Conservation (phyloP, 352 stramenopile species). For the Globisporangium cylindrosporum region DNA sequence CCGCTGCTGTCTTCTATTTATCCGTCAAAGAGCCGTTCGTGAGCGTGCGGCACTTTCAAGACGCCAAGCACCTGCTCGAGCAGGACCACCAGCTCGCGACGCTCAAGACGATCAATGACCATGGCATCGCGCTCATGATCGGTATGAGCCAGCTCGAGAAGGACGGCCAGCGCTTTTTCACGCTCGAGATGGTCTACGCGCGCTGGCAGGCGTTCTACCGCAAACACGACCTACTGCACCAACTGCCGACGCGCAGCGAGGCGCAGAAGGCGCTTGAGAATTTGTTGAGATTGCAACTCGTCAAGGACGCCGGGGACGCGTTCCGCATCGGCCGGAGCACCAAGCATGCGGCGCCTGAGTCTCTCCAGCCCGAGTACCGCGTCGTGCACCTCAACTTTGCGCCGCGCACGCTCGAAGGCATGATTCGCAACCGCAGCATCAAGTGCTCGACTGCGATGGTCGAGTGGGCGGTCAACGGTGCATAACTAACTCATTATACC, state of each 20-base stretch:
- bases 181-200: constrained; percentile 83
- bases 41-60: constrained; percentile 38
- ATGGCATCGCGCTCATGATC: constrained; percentile 71
- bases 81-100: constrained; percentile 75
- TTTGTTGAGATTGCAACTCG: constrained; percentile 61
- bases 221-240: constrained; percentile 62
- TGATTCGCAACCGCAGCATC: constrained; percentile 74
- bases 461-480: constrained; percentile 72
- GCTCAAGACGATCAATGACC: constrained; percentile 56
- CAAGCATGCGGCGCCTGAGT: constrained; percentile 37
- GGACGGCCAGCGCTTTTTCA: constrained; percentile 59
- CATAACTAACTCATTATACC: constrained; percentile 7
- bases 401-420: constrained; percentile 61
- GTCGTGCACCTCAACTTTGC: constrained; percentile 74
- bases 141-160: constrained; percentile 80
- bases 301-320: constrained; percentile 71
- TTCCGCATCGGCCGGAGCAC: constrained; percentile 56
- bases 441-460: constrained; percentile 69
- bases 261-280: constrained; percentile 75
- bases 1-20: constrained; percentile 49
- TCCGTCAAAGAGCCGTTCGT: constrained; percentile 37
- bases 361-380: constrained; percentile 72
- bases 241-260: constrained; percentile 68
- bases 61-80: constrained; percentile 56
- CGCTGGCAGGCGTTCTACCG: constrained; percentile 80